Evolutionary conservation across 768 basidiomycete genomes (phyloP), one percentile per base, ranked within the genome.

Genomic region (Chiua virens): DNA sequence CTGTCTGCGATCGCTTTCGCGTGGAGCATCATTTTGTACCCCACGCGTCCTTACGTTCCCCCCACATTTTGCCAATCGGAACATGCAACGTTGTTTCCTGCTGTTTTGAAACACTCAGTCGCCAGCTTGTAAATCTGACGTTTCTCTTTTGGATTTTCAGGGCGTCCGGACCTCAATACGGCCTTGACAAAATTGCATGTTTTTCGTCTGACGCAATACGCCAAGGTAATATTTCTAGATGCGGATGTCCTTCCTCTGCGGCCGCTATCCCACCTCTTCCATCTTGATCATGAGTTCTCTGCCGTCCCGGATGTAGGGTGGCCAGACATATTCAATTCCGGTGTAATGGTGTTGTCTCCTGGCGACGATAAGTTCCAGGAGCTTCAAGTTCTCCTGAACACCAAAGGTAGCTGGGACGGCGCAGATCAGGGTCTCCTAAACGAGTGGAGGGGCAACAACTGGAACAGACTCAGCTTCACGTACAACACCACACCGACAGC

Each of bases 301-400:
- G 97, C 97, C 9, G 89, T 86, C 8, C 94, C 97, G 11, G 97
- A 99, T 69, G 91, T 94, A 28, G 97, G 97, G 59, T 99, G 97
- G 97, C 97, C 97, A 36, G 97, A 99, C 71, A 95, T 97, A 54
- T 99, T 99, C 77, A 99, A 99, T 69, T 96, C 95, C 21, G 97
- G 97, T 35, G 86, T 98, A 41, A 79, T 99, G 72, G 93, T 98
- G 45, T 71, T 93, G 34, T 78, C 81, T 47, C 94, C 94, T 2
- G 83, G 85, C 10, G 79, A 89, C 59, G 83, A 86, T 55, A 93
- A 94, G 64, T 99, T 96, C 67, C 73, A 78, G 8, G 79, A 87
- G 45, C 75, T 98, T 50, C 79, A 76, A 54, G 71, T 78, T 15
- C 77, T 97, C 50, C 76, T 94, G 54, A 81, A 83, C 54, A 72